Base-by-base conservation (phyloP, 2,329 filamentous ascomycete species). In the Botrytis byssoidea region DNA sequence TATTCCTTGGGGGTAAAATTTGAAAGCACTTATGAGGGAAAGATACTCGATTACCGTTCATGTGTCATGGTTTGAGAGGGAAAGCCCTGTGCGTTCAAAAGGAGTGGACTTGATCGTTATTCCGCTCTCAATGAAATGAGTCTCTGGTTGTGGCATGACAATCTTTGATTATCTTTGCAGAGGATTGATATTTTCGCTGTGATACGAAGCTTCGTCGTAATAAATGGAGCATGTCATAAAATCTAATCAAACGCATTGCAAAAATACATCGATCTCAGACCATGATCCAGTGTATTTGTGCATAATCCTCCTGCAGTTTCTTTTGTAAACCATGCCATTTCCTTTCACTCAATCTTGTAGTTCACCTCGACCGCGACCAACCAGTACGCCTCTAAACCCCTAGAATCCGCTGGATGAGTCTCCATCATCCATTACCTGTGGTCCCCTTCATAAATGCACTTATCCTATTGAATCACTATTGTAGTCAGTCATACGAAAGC, bases 21-120 rank as follows among this genome's bases (percentile, higher is more conserved):
- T 89, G 87, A 87, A 85, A 87, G 91, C 90, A 92, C 94, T 98
- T 88, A 98, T 92, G 95, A 98, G 94, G 95, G 95, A 98, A 98
- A 98, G 95, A 98, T 94, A 97, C 92, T 94, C 88, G 83, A 82
- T 82, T 83, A 85, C 83, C 82, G 83, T 84, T 79, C 81, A 79
- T 77, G 83, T 78, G 81, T 79, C 81, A 75, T 75, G 79, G 79
- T 76, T 83, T 82, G 83, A 85, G 91, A 94, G 95, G 94, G 95
- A 98, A 98, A 94, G 95, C 95, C 95, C 94, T 98, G 95, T 71
- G 96, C 90, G 88, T 90, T 87, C 89, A 88, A 89, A 89, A 88
- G 66, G 71, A 69, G 57, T 74, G 71, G 60, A 74, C 73, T 75
- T 75, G 71, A 74, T 63, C 70, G 73, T 73, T 73, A 71, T 74